Evolutionary conservation across 805 yeast species (phyloP).

Genomic region (Cyberlindnera veronae): DNA sequence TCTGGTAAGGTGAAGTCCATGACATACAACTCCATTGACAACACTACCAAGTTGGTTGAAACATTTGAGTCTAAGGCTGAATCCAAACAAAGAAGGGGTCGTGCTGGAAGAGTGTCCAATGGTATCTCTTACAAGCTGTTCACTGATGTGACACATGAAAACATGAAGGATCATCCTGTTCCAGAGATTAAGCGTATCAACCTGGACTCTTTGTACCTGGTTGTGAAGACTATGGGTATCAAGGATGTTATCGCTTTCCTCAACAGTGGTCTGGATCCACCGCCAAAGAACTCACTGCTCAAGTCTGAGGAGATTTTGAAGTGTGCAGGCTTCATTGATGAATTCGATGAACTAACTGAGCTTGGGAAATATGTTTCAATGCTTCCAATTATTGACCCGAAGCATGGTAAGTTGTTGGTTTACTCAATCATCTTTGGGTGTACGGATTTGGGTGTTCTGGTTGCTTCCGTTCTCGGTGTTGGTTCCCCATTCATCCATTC

Average conservation of each 20-base stretch:
- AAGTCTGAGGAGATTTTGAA: conserved; percentile 46
- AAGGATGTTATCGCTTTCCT: conserved; percentile 67
- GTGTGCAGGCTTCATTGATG: conserved; percentile 69
- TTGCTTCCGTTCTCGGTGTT: conserved; percentile 73
- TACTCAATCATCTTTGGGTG: conserved; percentile 83
- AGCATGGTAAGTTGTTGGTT: conserved; percentile 77
- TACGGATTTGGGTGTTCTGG: conserved; percentile 68
- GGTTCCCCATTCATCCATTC: conserved; percentile 71
- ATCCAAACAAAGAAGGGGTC: conserved; percentile 86
- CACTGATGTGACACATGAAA: conserved; percentile 55
- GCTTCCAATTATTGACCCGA: conserved; percentile 79
- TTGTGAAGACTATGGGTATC: conserved; percentile 88
- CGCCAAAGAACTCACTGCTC: conserved; percentile 39
- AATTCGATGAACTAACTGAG: conserved; percentile 54
- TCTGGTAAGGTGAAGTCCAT: conserved; percentile 81
- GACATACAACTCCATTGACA: conserved; percentile 62
- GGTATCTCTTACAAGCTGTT: conserved; percentile 83
- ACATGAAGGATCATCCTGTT: conserved; percentile 68
- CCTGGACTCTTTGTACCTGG: conserved; percentile 75
- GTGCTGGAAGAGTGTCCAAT: conserved; percentile 92
- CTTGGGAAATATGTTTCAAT: conserved; percentile 77
- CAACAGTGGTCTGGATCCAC: conserved; percentile 78
- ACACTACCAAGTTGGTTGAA: conserved; percentile 70
- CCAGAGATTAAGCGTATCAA: conserved; percentile 89
- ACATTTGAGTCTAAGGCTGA: conserved; percentile 90